A percentile compares a stretch with the other conserved stretches of the same genome.
These are phyloP conservation scores for Podospora appendiculata DNA, from an alignment of 495 filamentous ascomycete species.

Conservation along the genomic window DNA sequence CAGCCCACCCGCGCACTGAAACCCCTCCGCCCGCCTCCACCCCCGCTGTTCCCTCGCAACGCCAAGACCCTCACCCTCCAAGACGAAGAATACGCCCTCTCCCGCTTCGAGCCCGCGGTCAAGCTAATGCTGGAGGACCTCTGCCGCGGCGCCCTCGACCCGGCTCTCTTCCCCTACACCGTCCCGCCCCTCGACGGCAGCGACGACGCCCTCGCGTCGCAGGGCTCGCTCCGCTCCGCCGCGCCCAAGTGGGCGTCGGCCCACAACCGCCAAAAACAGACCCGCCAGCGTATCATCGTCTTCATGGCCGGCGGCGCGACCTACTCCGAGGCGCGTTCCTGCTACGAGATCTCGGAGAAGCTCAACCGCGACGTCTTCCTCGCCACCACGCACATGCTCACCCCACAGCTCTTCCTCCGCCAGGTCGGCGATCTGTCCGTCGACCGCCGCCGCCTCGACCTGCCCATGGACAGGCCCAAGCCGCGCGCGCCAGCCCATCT, in stretches of 20 bases:
- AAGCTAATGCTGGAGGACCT: conserved; percentile 76
- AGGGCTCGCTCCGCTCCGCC: conserved; percentile 73
- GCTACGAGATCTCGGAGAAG: conserved; percentile 74
- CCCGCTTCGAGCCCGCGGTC: conserved; percentile 62
- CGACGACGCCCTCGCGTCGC: conserved; percentile 44
- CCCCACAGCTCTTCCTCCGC: conserved; percentile 66
- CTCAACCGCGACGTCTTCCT: conserved; percentile 78
- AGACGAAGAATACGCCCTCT: conserved; percentile 56
- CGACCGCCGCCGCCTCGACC: conserved; percentile 64
- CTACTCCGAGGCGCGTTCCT: conserved; percentile 77
- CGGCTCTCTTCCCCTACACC: conserved; percentile 70
- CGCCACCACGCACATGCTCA: conserved; percentile 86
- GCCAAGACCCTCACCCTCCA: conserved; percentile 37
- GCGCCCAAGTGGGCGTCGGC: conserved; percentile 94
- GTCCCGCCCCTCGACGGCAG: conserved; percentile 54
- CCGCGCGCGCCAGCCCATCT: conserved; percentile 78
- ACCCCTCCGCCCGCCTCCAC: conserved; percentile 57
- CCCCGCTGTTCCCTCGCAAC: conserved; percentile 61
- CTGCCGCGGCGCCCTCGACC: conserved; percentile 56
- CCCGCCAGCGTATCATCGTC: conserved; percentile 82
- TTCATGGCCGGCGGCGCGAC: conserved; percentile 97
- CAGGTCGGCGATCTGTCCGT: conserved; percentile 73
- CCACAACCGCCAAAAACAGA: conserved; percentile 65
- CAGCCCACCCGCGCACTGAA: conserved; percentile 67
- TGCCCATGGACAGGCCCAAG: conserved; percentile 74